These are phyloP conservation scores for Brassica nigra DNA, from an alignment of 345 rosid genomes.

Conservation along the genomic window DNA sequence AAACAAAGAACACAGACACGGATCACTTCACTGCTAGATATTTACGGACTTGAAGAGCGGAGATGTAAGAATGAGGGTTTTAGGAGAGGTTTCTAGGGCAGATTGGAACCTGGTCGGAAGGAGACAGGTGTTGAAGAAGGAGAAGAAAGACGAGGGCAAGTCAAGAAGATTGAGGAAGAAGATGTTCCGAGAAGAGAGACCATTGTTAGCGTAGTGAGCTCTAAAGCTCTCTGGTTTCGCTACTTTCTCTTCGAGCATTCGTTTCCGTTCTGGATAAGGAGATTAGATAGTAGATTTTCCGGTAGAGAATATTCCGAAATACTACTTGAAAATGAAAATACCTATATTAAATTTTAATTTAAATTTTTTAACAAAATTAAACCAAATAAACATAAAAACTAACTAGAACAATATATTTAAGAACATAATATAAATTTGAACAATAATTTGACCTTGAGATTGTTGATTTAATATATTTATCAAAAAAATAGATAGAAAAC, in stretches of 20 bases:
- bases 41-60: neutral
- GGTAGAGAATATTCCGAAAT: neutral
- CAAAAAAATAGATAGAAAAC: no score
- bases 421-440: no score
- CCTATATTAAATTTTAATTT: no score
- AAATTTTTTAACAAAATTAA: no score
- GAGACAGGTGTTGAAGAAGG: slow-evolving; percentile 31
- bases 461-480: no score
- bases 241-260: neutral
- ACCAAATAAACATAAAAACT: no score
- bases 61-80: neutral
- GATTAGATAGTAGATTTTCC: neutral
- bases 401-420: no score
- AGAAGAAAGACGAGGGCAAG: slow-evolving; percentile 48
- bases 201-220: slow-evolving; percentile 44
- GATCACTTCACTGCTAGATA: neutral
- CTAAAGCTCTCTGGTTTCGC: slow-evolving; percentile 14
- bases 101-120: slow-evolving; percentile 23
- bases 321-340: neutral
- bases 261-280: slow-evolving; percentile 20
- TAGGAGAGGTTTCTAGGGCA: neutral
- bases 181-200: slow-evolving; percentile 58
- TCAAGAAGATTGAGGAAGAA: slow-evolving; percentile 48
- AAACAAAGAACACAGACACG: neutral
- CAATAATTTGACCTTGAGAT: no score